These are phyloP conservation scores for Xylariaceae sp. DNA, from an alignment of 2,329 filamentous ascomycete genomes.

Conservation along the genomic window DNA sequence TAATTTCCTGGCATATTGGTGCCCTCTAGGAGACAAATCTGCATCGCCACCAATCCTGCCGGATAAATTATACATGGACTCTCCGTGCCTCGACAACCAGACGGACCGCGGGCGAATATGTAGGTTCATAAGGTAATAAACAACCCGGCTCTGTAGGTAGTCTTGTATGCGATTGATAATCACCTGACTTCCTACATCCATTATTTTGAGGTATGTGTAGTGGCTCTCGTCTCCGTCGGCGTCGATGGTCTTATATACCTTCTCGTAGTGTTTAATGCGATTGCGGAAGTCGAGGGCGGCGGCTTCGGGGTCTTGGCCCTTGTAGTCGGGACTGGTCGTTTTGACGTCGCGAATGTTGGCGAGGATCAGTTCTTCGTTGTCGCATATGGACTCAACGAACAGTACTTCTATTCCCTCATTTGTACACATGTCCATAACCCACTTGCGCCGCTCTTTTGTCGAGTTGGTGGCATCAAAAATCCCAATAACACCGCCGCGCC, in stretches of 20 bases:
- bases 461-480: constrained; percentile 97
- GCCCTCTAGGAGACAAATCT: constrained; percentile 75
- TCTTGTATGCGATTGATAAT: constrained; percentile 98
- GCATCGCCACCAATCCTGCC: constrained; percentile 93
- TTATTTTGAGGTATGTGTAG: constrained; percentile 93
- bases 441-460: constrained; percentile 80
- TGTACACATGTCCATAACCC: constrained; percentile 78
- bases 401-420: constrained; percentile 78
- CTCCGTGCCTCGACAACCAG: constrained; percentile 93
- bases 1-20: constrained; percentile 79
- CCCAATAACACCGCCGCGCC: constrained; percentile 72
- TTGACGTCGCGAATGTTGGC: constrained; percentile 97
- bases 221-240: constrained; percentile 72
- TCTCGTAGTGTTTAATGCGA: constrained; percentile 94
- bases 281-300: constrained; percentile 90
- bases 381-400: constrained; percentile 95
- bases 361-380: constrained; percentile 95
- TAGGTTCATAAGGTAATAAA: constrained; percentile 98
- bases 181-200: constrained; percentile 91
- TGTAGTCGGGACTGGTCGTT: constrained; percentile 91
- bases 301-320: constrained; percentile 85
- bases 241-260: constrained; percentile 90
- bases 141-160: constrained; percentile 90
- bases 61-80: constrained; percentile 85
- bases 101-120: constrained; percentile 96